Percentiles rank a stretch among this genome's conserved stretches.
These are phyloP conservation scores for Backusella morwellensis DNA, from an alignment of 192 early-diverging fungal genomes.

Conservation along the genomic window DNA sequence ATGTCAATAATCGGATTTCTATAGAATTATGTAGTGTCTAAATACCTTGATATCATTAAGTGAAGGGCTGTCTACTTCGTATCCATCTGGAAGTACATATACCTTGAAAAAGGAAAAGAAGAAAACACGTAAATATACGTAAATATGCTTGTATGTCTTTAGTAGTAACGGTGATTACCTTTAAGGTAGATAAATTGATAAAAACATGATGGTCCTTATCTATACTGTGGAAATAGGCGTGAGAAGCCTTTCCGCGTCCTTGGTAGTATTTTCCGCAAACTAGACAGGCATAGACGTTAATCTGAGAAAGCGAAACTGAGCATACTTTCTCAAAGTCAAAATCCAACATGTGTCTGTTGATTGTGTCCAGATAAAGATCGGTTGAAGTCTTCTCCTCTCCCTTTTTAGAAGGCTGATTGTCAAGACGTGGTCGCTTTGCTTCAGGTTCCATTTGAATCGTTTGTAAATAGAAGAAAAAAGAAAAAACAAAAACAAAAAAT, in stretches of 20 bases:
- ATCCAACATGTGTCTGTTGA: constrained; percentile 84
- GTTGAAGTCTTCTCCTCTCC: constrained; percentile 28
- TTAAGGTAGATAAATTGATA: constrained; percentile 84
- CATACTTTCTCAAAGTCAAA: constrained; percentile 99
- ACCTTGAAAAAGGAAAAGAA: constrained; percentile 42
- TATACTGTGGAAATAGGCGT: constrained; percentile 95
- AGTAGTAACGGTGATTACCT: constrained; percentile 31
- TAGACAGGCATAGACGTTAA: constrained; percentile 96
- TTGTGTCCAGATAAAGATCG: constrained; percentile 77
- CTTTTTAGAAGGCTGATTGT: background rate
- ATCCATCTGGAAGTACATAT: constrained; percentile 92
- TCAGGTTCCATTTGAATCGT: constrained; percentile 12
- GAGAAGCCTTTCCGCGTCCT: constrained; percentile 85
- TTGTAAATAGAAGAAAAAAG: background rate
- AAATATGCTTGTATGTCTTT: background rate
- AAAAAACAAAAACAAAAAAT: background rate
- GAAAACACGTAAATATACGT: background rate
- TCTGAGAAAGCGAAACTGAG: constrained; percentile 88
- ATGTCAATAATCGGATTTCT: background rate
- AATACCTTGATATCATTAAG: constrained; percentile 89
- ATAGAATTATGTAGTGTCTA: background rate
- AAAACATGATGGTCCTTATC: constrained; percentile 96
- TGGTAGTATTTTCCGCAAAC: constrained; percentile 96
- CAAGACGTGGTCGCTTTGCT: constrained; percentile 18
- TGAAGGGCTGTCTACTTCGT: constrained; percentile 84